Evolutionary conservation across 768 basidiomycete species (phyloP).

Genomic region (Cubamyces sp.): DNA sequence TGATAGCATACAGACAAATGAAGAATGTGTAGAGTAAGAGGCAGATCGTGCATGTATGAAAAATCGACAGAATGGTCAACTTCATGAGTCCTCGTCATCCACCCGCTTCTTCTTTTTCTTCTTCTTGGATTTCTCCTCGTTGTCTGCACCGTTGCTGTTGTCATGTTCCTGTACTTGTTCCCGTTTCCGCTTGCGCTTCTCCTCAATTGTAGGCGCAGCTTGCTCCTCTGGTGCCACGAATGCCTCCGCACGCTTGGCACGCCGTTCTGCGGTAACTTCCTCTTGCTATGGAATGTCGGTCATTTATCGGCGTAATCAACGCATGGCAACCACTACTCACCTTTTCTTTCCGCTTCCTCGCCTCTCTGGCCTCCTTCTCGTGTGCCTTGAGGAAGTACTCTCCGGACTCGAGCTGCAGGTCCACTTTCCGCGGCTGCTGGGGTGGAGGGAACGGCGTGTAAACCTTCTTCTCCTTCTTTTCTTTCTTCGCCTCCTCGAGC

Average conservation of each 20-base stretch:
- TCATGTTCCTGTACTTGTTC: slow-evolving; percentile 39
- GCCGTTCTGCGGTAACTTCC: slow-evolving; percentile 68
- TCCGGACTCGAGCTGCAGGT: slow-evolving; percentile 93
- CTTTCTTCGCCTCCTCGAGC: slow-evolving; percentile 39
- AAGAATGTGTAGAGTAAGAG: not conserved
- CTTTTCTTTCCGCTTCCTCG: slow-evolving; percentile 75
- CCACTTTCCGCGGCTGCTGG: slow-evolving; percentile 93
- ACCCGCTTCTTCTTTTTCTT: slow-evolving; percentile 48
- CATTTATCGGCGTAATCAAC: not conserved
- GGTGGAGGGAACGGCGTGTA: slow-evolving; percentile 99
- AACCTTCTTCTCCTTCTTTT: slow-evolving; percentile 77
- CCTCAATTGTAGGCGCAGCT: slow-evolving; percentile 72
- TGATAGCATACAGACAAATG: not conserved
- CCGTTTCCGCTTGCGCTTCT: slow-evolving; percentile 65
- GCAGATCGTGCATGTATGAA: not conserved
- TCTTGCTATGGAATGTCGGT: slow-evolving; percentile 62
- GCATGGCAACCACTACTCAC: slow-evolving; percentile 38
- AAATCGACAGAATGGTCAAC: not conserved
- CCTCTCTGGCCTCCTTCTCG: slow-evolving; percentile 82
- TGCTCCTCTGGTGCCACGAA: slow-evolving; percentile 88
- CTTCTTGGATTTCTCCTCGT: slow-evolving; percentile 38
- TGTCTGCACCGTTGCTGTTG: slow-evolving; percentile 30
- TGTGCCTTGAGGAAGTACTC: slow-evolving; percentile 96
- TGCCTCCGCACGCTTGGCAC: slow-evolving; percentile 81
- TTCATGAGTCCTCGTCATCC: slow-evolving; percentile 25